A percentile compares a stretch with the other conserved stretches of the same genome.
Conservation (phyloP, 148 eudicot species). For the Polygonum aviculare region DNA sequence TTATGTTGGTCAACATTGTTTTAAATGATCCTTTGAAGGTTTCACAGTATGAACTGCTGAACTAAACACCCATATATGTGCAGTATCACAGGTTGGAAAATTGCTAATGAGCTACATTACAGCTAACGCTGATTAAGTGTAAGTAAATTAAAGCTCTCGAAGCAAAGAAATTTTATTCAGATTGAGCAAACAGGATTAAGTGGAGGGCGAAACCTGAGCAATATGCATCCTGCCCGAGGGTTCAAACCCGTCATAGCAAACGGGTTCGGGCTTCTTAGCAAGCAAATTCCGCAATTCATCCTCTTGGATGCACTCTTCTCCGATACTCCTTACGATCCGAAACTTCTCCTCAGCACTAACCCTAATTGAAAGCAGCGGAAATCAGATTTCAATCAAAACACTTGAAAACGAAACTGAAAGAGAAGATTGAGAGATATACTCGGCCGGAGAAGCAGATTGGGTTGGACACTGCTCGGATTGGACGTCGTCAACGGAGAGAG, state of each 20-base stretch:
- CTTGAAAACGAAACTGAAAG: not conserved
- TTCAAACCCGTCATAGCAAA: constrained; percentile 42
- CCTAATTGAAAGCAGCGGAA: constrained; percentile 7
- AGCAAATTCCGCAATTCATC: constrained; percentile 26
- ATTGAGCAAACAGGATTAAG: not conserved
- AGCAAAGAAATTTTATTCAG: not conserved
- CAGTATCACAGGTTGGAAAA: not conserved
- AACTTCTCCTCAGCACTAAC: constrained; percentile 25
- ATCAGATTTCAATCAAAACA: not conserved
- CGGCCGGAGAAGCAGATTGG: not conserved
- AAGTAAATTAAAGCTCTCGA: not conserved
- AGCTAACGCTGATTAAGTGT: not conserved
- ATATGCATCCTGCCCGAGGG: constrained; percentile 45
- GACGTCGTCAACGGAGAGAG: constrained; percentile 4
- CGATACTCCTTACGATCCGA: constrained; percentile 26
- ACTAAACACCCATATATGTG: not conserved
- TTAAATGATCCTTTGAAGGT: not conserved
- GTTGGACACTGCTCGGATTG: not conserved
- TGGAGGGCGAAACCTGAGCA: constrained; percentile 23
- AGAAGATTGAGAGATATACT: not conserved
- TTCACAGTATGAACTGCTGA: not conserved
- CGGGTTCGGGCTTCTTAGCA: constrained; percentile 24
- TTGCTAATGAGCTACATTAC: not conserved
- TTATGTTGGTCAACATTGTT: not conserved
- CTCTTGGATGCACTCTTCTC: constrained; percentile 40